phyloP scores from a whole-genome alignment of 305 asterid species.

The Nicotiana rustica region DNA sequence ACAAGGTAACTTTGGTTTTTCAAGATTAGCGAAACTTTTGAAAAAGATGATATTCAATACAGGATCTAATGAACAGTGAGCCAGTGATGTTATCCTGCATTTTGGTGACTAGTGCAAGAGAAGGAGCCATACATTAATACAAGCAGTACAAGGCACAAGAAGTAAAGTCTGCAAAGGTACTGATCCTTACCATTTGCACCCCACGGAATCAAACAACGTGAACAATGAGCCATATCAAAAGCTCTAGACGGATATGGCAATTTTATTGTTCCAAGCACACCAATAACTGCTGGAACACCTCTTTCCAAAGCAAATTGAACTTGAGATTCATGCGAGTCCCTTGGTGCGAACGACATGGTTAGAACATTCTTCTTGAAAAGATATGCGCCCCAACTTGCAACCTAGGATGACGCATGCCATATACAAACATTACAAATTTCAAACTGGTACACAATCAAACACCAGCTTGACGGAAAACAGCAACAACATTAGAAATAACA shows the following conservation, averaged over 20 bases:
- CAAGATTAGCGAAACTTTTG: background rate
- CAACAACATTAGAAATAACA: too few species aligned
- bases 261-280: conserved; percentile 55
- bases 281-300: conserved; percentile 59
- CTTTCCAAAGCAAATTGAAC: conserved; percentile 59
- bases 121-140: background rate
- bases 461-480: background rate
- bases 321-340: conserved; percentile 61
- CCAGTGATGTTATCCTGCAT: background rate
- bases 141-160: background rate
- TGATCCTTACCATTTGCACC: conserved; percentile 49
- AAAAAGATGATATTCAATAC: background rate
- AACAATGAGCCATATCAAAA: conserved; percentile 58
- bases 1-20: background rate
- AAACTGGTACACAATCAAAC: background rate
- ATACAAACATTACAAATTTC: conserved; percentile 17
- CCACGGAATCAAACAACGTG: conserved; percentile 62
- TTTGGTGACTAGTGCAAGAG: background rate
- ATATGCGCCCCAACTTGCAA: conserved; percentile 64
- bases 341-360: conserved; percentile 62
- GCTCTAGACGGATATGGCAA: conserved; percentile 56
- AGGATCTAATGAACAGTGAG: conserved; percentile 3
- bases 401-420: conserved; percentile 39
- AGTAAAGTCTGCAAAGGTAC: background rate
- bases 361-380: conserved; percentile 55